Base-by-base conservation (phyloP, 1,139 yeast species). In the Kodamaea alishanica region DNA sequence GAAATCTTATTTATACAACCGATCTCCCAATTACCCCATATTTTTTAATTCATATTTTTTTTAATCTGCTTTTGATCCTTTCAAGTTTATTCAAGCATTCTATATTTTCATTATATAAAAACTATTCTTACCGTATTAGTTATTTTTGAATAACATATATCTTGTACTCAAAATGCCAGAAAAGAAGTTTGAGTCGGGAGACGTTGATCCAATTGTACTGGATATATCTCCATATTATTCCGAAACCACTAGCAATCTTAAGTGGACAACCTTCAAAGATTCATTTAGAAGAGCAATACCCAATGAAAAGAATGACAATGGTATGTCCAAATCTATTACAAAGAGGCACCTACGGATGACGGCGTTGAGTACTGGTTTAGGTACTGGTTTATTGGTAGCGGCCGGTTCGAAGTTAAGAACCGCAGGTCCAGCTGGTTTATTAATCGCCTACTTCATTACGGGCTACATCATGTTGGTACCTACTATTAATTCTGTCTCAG, bases 351-450 rank as follows among this genome's bases (percentile, higher is more conserved):
- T 65, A 39, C 51, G 64, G 23, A 54, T 64, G 32, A 61, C 63
- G 46, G 65, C 69, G 6, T 54, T 65, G 38, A 58, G 64, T 38
- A 55, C 65, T 30, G 70, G 70, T 8, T 49, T 64, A 35, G 70
- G 70, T 20, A 65, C 70, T 12, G 70, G 70, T 22, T 56, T 65
- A 37, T 55, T 64, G 49, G 70, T 64, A 24, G 70, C 67, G 2
- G 55, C 65, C 5, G 69, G 67, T 25, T 49, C 55, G 32, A 65
- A 63, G 42, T 56, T 65, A 45, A 47, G 60, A 20, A 43, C 49
- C 8, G 69, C 67, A 5, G 70, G 70, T 8, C 70, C 70, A 2
- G 55, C 63, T 25, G 60, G 63, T 34, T 52, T 65, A 26, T 50
- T 65, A 35, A 52, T 65, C 6, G 69, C 65, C 6, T 64, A 65